Conservation (phyloP, 2,329 filamentous ascomycete species). For the Capronia coronata region DNA sequence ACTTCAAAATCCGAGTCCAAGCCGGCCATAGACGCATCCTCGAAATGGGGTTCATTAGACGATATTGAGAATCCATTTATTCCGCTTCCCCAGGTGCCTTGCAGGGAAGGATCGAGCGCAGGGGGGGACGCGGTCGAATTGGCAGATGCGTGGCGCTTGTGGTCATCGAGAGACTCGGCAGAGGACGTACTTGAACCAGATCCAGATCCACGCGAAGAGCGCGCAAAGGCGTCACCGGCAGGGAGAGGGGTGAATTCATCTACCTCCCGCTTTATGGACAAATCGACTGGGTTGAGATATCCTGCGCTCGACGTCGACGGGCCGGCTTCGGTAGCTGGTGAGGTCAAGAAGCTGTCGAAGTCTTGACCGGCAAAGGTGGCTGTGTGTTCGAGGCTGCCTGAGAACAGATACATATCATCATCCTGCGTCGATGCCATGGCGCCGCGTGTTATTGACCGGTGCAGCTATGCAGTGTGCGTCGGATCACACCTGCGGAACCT, state of each 20-base stretch:
- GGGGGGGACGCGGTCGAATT: conserved; percentile 37
- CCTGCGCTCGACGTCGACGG: conserved; percentile 29
- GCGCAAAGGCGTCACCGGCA: conserved; percentile 29
- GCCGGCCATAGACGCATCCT: conserved; percentile 33
- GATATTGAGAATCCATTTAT: conserved; percentile 34
- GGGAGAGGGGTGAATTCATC: conserved; percentile 29
- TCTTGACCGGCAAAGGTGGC: conserved; percentile 36
- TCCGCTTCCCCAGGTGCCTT: conserved; percentile 24
- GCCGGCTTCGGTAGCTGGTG: conserved; percentile 32
- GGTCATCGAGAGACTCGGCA: conserved; percentile 38
- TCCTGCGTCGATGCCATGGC: conserved; percentile 32
- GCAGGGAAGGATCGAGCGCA: conserved; percentile 33
- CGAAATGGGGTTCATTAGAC: conserved; percentile 38
- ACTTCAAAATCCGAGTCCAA: conserved; percentile 39
- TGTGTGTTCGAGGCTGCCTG: conserved; percentile 35
- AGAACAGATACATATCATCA: conserved; percentile 40
- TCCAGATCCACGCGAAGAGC: conserved; percentile 40
- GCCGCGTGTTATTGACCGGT: background rate
- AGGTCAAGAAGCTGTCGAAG: conserved; percentile 39
- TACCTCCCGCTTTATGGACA: conserved; percentile 23
- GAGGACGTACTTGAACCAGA: conserved; percentile 41
- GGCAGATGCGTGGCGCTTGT: conserved; percentile 38
- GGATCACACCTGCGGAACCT: background rate
- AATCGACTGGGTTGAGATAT: conserved; percentile 29
- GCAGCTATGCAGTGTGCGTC: background rate